Base-by-base conservation (phyloP, 1,284 basidiomycete species). In the Ganoderma leucocontextum region DNA sequence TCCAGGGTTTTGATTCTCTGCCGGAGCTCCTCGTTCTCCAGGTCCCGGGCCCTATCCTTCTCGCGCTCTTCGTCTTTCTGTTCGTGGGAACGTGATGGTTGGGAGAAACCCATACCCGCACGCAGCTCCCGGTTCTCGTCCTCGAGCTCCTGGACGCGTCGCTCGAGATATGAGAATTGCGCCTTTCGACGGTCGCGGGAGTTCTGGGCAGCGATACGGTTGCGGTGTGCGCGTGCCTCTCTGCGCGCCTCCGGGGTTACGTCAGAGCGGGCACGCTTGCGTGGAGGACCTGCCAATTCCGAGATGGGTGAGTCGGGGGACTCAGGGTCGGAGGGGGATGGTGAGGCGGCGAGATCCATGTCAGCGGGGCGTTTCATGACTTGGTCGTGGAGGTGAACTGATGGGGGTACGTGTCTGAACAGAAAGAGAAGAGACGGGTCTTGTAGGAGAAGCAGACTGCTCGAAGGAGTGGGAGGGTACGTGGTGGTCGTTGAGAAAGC, bases 161-260 rank as follows among this genome's bases (percentile, higher is more conserved):
- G 76, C 75, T 84, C 82, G 74, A 84, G 79, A 72, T 85, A 84
- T 9, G 82, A 42, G 77, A 90, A 94, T 71, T 95, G 92, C 33
- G 89, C 90, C 78, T 95, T 95, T 67, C 92, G 86, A 72, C 90
- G 85, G 82, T 95, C 93, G 64, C 93, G 90, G 33, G 91, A 92
- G 82, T 94, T 92, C 83, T 94, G 93, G 10, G 93, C 93, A 12
- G 93, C 93, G 78, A 94, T 93, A 65, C 92, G 87, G 79, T 94
- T 94, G 68, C 93, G 87, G 81, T 94, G 92, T 22, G 92, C 92
- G 69, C 92, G 86, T 52, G 93, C 93, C 78, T 94, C 93, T 76
- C 89, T 92, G 77, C 92, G 91, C 76, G 94, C 91, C 72, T 94
- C 93, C 0, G 89, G 82, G 5, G 86, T 83, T 59, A 85, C 64